Conservation (phyloP, 352 stramenopile genomes). For the Globisporangium viniferum region DNA sequence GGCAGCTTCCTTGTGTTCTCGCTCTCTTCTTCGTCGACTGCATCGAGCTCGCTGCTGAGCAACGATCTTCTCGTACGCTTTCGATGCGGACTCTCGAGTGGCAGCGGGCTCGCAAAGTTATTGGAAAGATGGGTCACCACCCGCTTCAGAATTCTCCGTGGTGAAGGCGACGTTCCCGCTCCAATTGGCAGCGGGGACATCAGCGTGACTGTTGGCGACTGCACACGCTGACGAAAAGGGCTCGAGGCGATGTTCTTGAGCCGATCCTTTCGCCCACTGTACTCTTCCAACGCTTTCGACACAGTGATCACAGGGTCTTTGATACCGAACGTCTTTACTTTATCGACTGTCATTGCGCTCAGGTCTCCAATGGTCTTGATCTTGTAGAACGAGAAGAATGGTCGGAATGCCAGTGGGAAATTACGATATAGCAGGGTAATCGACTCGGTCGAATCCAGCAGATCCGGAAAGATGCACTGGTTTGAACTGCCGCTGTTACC, state of each 20-base stretch:
- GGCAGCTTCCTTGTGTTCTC: constrained; percentile 15
- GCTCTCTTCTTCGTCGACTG: constrained; percentile 13
- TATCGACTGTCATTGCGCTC: constrained; percentile 39
- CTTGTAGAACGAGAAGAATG: constrained; percentile 61
- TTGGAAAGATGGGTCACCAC: constrained; percentile 9
- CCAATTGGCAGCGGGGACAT: constrained; percentile 19
- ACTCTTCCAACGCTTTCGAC: constrained; percentile 52
- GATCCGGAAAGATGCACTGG: constrained; percentile 42
- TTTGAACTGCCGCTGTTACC: constrained; percentile 7
- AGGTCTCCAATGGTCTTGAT: constrained; percentile 71
- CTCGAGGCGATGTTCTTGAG: constrained; percentile 36
- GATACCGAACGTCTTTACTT: constrained; percentile 56
- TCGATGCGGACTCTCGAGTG: constrained; percentile 30
- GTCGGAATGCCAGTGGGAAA: constrained; percentile 53
- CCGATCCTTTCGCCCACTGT: constrained; percentile 34
- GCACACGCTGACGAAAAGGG: constrained; percentile 30
- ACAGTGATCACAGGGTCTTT: constrained; percentile 58
- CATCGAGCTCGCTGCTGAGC: constrained; percentile 29
- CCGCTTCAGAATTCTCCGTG: constrained; percentile 38
- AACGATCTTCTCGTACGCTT: constrained; percentile 52
- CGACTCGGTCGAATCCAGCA: constrained; percentile 42
- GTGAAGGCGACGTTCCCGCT: constrained; percentile 28
- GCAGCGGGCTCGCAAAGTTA: constrained; percentile 20
- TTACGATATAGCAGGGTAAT: constrained; percentile 47
- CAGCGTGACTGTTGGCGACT: constrained; percentile 17